Percentiles rank a stretch among this genome's conserved stretches.
phyloP scores from a whole-genome alignment of 1,284 basidiomycete species.

The Irpex sp. region DNA sequence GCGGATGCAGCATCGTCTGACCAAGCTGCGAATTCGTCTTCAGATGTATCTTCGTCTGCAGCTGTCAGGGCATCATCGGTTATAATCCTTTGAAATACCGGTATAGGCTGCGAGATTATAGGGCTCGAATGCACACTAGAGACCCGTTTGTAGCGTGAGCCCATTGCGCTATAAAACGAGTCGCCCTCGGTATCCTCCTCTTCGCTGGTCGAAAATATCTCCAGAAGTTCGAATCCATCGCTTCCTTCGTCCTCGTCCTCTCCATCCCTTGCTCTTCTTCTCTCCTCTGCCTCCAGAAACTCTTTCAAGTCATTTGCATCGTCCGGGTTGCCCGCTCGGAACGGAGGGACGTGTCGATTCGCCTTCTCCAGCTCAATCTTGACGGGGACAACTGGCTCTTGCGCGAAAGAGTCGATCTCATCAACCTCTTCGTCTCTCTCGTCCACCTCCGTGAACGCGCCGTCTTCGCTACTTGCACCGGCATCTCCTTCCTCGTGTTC shows the following conservation, averaged over 20 bases:
- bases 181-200: conserved; percentile 4
- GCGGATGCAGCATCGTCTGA: conserved; percentile 35
- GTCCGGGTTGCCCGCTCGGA: conserved; percentile 40
- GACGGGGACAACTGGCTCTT: conserved; percentile 25
- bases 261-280: conserved; percentile 44
- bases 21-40: conserved; percentile 43
- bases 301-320: conserved; percentile 59
- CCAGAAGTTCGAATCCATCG: background rate
- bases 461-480: conserved; percentile 25
- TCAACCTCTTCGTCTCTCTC: conserved; percentile 31
- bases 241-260: conserved; percentile 27
- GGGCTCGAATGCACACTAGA: background rate
- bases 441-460: conserved; percentile 25
- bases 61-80: conserved; percentile 4
- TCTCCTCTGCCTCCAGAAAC: conserved; percentile 61
- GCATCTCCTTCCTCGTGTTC: conserved; percentile 19
- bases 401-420: conserved; percentile 38
- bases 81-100: background rate
- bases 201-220: conserved; percentile 16
- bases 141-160: background rate
- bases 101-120: background rate
- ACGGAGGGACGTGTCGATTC: conserved; percentile 38
- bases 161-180: background rate
- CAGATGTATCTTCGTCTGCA: conserved; percentile 30
- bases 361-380: conserved; percentile 31